Base-by-base conservation (phyloP, 805 yeast genomes). In the Nakazawaea laoshanensis region DNA sequence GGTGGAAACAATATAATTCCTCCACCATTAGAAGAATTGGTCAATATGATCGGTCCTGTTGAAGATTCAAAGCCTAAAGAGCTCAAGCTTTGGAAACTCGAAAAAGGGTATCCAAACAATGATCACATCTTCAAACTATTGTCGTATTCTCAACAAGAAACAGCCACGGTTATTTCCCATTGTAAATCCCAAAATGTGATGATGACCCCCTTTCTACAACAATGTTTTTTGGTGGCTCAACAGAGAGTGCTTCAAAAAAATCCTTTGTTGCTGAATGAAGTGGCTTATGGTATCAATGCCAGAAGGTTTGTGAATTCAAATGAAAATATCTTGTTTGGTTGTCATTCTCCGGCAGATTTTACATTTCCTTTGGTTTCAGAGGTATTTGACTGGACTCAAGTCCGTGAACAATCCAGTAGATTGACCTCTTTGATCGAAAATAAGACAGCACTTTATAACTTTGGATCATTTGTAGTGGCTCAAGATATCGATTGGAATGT, bases 21-120 rank as follows among this genome's bases (percentile, higher is more conserved):
- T n/a, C 33, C 33, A 9, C 35, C 35, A 14, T 31, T 36, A 15
- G 39, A 36, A 14, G 29, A 24, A 5, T 14, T 36, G 32, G 32
- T 31, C 7, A 19, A 36, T 18, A 31, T 21, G 9, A 18, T 27
- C 4, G 31, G 26, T 17, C 30, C 33, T 4, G 12, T 20, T 9
- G 13, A 9, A 5, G 10, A 16, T 6, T 21, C 19, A 13, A 5
- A 24, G 16, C 14, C 23, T 20, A n/a, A 13, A 6, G 11, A 15
- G 27, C 7, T 26, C 7, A n/a, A 25, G 7, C 8, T n/a, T 4
- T 35, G 38, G 38, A 29, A 26, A 26, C 16, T 31, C 10, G 13
- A 20, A 5, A 18, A 20, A 18, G 16, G 22, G 16, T 16, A 21
- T 17, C 14, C 6, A 10, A 15, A 17, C 3, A 8, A 24, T 7